Base-by-base conservation (phyloP, 1,284 basidiomycete genomes). In the Vanrija pseudolonga region DNA sequence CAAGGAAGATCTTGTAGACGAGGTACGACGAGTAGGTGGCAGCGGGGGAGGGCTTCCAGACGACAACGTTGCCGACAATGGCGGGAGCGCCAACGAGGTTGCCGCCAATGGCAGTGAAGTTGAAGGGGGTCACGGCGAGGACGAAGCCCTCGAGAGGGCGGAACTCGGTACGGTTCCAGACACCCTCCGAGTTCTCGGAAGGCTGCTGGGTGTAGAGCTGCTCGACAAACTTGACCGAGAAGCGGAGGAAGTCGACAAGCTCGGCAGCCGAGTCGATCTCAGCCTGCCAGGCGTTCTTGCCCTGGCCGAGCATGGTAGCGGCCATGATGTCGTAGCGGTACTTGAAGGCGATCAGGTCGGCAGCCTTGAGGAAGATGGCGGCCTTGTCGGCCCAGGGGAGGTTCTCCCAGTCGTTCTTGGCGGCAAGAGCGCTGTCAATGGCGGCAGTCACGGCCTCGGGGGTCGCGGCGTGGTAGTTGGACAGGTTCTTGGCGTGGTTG, bases 201-300 rank as follows among this genome's bases (percentile, higher is more conserved):
- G 95, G 95, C 71, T 99, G 95, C 65, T 89, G 86, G 44, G 84
- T 70, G 77, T 98, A 98, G 57, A 98, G 81, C 68, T 98, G 89
- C 77, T 98, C 91, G 38, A 97, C 92, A 72, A 88, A 98, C 78
- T 96, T 94, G 69, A 94, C 93, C 43, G 91, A 90, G 70, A 98
- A 99, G 60, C 96, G 84, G 77, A 97, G 85, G 81, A 99, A 99
- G 77, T 99, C 95, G 53, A 83, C 77, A 54, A 96, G 79, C 91
- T 98, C 95, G 17, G 96, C 95, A 24, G 93, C 95, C 50, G 96
- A 90, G 77, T 99, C 95, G 61, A 99, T 98, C 82, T 99, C 95
- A 20, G 95, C 96, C 79, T 99, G 95, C 95, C 95, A 98, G 12
- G 84, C 87, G 74, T 98, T 99, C 84, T 99, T 99, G 50, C 96